Conservation (phyloP, 1,284 basidiomycete genomes). For the Thelephora terrestris region DNA sequence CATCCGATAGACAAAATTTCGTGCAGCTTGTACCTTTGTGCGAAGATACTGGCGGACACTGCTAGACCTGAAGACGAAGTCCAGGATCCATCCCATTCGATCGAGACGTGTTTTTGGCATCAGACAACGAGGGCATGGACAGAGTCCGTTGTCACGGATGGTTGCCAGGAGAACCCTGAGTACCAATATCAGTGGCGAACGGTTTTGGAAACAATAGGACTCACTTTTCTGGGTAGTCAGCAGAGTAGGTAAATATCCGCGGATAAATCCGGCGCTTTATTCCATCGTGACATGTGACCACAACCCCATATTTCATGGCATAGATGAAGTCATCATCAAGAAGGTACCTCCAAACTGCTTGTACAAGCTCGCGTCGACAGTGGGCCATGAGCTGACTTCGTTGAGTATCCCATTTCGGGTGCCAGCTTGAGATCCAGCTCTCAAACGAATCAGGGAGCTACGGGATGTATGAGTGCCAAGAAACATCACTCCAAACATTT, state of each 20-base stretch:
- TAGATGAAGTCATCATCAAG: constrained; percentile 16
- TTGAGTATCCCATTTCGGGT: too few relatives aligned
- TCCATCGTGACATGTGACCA: constrained; percentile 16
- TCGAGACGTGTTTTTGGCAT: constrained; percentile 12
- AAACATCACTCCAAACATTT: neutral
- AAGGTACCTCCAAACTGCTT: constrained; percentile 13
- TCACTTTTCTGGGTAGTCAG: constrained; percentile 24
- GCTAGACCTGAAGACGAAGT: neutral
- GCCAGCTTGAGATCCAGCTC: constrained; percentile 8
- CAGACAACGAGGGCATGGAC: constrained; percentile 23
- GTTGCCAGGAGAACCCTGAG: constrained; percentile 8
- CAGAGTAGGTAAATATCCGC: constrained; percentile 18
- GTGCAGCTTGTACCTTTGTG: too few relatives aligned
- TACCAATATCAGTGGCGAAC: constrained; percentile 13
- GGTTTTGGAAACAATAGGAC: constrained; percentile 9
- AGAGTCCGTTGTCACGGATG: constrained; percentile 11
- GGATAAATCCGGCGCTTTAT: constrained; percentile 13
- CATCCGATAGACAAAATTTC: too few relatives aligned
- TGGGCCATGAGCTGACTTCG: constrained; percentile 11
- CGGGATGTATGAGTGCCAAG: neutral
- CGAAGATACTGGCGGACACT: too few relatives aligned
- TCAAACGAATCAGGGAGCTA: constrained; percentile 20
- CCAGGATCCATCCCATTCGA: constrained; percentile 3
- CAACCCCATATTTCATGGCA: constrained; percentile 17
- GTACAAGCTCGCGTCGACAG: constrained; percentile 16